A percentile compares a stretch with the other conserved stretches of the same genome.
phyloP scores from a whole-genome alignment of 2,329 filamentous ascomycete genomes.

The Aspergillus piperis region DNA sequence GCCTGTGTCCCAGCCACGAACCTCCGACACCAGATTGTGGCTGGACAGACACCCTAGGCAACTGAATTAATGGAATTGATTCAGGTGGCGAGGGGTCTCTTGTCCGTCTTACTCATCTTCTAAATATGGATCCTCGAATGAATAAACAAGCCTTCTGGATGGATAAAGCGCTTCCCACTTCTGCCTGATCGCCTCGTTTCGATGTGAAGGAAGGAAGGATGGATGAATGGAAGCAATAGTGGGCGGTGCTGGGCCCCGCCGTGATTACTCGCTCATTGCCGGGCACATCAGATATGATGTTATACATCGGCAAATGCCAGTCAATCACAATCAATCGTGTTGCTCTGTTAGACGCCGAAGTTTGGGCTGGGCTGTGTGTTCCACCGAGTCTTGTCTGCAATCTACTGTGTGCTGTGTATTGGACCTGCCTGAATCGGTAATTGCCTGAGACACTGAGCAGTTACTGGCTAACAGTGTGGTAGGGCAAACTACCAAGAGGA shows the following conservation, averaged over 20 bases:
- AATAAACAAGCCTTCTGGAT: constrained; percentile 1
- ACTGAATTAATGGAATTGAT: not conserved
- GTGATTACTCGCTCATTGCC: not conserved
- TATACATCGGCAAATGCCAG: not conserved
- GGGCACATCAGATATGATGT: not conserved
- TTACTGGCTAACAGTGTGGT: not conserved
- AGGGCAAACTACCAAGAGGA: not conserved
- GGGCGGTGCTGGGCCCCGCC: not conserved
- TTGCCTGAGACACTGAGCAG: not conserved
- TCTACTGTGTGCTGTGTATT: not conserved
- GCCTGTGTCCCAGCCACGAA: not conserved
- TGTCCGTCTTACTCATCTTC: not conserved
- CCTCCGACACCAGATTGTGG: not conserved
- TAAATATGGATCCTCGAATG: not conserved
- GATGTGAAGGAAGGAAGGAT: not conserved
- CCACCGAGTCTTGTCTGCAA: not conserved
- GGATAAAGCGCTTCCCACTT: not conserved
- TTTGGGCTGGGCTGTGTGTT: not conserved
- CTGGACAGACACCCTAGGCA: not conserved
- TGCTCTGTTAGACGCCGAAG: not conserved
- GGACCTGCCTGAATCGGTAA: not conserved
- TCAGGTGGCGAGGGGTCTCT: not conserved
- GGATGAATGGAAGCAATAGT: too few relatives aligned
- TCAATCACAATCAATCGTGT: not conserved
- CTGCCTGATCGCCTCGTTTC: not conserved